Base-by-base conservation (phyloP, 495 filamentous ascomycete species). In the Viridothelium virens region DNA sequence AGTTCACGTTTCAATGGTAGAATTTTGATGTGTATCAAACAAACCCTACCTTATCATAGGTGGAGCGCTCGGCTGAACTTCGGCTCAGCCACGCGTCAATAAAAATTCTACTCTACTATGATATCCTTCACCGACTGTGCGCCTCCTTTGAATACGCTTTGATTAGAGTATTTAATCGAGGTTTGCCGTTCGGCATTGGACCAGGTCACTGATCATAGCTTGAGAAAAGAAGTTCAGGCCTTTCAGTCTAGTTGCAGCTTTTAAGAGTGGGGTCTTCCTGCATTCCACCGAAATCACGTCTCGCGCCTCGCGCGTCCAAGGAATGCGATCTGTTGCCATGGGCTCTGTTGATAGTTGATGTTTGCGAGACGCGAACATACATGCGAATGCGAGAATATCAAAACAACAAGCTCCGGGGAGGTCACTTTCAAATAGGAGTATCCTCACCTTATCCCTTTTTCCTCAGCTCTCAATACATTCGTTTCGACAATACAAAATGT, bases 401-500 rank as follows among this genome's bases (percentile, higher is more conserved):
- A 59, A 36, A 33, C 18, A 36, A 33, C 18, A 59, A 7, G n/a
- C 3, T 59, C 31, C 7, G 7, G 7, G 6, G 31, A 10, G 25
- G 36, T 7, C 2, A 3, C 53, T 18, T 59, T 59, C 53, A 59
- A 59, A 53, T 53, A 5, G 36, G 31, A 59, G 11, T 18, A 36
- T 59, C 53, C 1, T 53, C 9, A 16, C 48, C 18, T 53, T 53
- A 5, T 53, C 53, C 36, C 36, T 7, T 59, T 34, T 59, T 59
- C 31, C 31, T 36, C 36, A 11, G 5, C 31, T 31, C 14, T 65
- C 63, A 44, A 16, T 59, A 56, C 47, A 14, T 36, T 36, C 39
- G 41, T 48, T 64, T 16, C 48, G 38, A 59, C 48, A 36, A 46
- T n/a, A 38, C 34, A 65, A 65, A 25, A 65, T 65, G 64, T 25